Evolutionary conservation across 164 flowering plant species (phyloP).

Genomic region (Liriodendron chinense): DNA sequence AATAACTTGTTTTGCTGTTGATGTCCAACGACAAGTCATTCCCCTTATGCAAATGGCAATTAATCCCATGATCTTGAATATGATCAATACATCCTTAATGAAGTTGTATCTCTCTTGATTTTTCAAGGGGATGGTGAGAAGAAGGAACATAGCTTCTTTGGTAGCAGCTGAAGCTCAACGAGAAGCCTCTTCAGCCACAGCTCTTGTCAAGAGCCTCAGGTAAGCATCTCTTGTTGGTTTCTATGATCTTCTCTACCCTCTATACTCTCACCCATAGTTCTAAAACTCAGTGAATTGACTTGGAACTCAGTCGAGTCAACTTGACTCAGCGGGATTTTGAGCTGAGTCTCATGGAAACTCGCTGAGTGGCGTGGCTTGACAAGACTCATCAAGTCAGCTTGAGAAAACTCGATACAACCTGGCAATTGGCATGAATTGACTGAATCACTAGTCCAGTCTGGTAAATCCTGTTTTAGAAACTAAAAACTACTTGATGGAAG

Average conservation of each 20-base stretch:
- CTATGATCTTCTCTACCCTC: background rate
- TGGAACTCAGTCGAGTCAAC: no score
- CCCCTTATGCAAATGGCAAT: background rate
- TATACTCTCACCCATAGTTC: background rate
- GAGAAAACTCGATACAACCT: no score
- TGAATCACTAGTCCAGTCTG: no score
- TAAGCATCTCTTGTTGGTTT: constrained; percentile 8
- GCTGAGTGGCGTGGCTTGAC: no score
- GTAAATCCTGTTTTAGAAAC: no score
- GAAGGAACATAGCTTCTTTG: constrained; percentile 69
- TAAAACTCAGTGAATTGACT: no score
- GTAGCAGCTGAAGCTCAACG: constrained; percentile 84
- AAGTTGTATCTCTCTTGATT: constrained; percentile 8
- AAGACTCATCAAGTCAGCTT: no score
- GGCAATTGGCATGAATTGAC: no score
- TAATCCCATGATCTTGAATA: background rate
- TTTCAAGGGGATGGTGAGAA: constrained; percentile 61
- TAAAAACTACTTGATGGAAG: no score
- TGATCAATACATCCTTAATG: background rate
- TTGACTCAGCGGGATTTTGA: no score
- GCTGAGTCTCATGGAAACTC: no score
- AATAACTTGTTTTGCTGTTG: background rate
- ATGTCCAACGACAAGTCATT: background rate
- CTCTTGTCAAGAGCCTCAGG: constrained; percentile 72
- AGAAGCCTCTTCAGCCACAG: constrained; percentile 68